These are phyloP conservation scores for Cylindrodendrum hubeiense DNA, from an alignment of 2,329 filamentous ascomycete species.

Conservation along the genomic window DNA sequence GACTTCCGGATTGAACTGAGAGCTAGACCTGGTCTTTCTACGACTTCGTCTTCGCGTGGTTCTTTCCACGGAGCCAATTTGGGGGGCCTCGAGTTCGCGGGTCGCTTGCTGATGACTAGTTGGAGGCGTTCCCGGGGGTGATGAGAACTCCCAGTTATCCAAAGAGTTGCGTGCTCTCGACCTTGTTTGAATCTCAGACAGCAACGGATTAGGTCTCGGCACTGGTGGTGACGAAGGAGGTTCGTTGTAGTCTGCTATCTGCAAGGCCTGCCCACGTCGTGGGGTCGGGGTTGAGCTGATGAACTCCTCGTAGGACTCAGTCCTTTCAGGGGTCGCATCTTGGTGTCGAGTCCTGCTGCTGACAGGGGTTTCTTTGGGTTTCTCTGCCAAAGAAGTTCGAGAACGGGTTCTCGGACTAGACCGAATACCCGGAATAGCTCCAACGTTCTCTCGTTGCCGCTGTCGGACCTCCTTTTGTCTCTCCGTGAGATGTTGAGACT, in stretches of 20 bases:
- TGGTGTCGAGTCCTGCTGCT: conserved; percentile 41
- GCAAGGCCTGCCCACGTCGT: conserved; percentile 64
- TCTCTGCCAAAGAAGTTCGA: conserved; percentile 33
- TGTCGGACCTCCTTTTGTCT: conserved; percentile 83
- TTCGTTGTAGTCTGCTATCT: conserved; percentile 64
- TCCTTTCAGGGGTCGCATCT: conserved; percentile 60
- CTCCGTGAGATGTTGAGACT: conserved; percentile 83
- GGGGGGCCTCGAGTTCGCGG: conserved; percentile 21
- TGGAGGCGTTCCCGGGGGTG: conserved; percentile 66
- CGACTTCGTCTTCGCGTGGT: conserved; percentile 29
- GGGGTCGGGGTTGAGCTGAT: conserved; percentile 73
- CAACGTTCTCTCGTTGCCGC: conserved; percentile 75
- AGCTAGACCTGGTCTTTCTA: conserved; percentile 30
- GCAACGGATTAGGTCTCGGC: conserved; percentile 63
- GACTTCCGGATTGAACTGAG: conserved; percentile 34
- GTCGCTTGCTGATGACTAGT: conserved; percentile 43
- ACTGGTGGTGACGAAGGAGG: conserved; percentile 71
- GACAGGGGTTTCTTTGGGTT: conserved; percentile 24
- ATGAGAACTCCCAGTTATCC: conserved; percentile 68
- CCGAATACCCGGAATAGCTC: conserved; percentile 76
- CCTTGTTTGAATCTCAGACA: conserved; percentile 64
- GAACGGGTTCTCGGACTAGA: conserved; percentile 58
- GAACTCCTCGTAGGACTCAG: conserved; percentile 61
- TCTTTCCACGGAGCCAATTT: conserved; percentile 14
- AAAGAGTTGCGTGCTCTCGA: conserved; percentile 52